A percentile compares a stretch with the other conserved stretches of the same genome.
These are phyloP conservation scores for Chlorella sorokiniana DNA, from an alignment of 139 green algal genomes.

Conservation along the genomic window DNA sequence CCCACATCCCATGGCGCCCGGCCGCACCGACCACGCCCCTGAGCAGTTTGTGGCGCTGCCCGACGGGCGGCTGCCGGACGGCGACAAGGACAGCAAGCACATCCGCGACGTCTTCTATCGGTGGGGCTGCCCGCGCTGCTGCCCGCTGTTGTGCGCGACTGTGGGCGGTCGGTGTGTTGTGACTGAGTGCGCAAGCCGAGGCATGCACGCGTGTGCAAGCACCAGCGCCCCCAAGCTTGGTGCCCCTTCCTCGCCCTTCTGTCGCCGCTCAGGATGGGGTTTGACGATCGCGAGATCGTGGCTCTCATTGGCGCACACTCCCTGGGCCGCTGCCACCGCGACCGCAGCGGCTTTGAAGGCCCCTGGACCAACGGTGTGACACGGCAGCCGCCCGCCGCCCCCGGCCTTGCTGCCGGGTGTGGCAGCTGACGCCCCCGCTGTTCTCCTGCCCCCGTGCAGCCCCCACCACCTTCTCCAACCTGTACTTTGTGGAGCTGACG, in stretches of 20 bases:
- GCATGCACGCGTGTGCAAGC: background rate
- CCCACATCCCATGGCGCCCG: conserved; percentile 74
- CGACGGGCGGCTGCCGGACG: conserved; percentile 85
- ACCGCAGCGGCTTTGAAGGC: conserved; percentile 75
- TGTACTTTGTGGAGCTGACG: conserved; percentile 80
- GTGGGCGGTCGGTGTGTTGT: background rate
- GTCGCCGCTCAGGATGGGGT: conserved; percentile 72
- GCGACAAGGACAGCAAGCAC: conserved; percentile 64
- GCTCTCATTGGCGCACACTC: conserved; percentile 85
- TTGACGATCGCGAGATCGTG: conserved; percentile 82
- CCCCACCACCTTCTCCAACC: conserved; percentile 87
- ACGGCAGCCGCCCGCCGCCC: background rate
- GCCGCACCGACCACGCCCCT: conserved; percentile 63
- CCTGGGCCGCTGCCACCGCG: conserved; percentile 86
- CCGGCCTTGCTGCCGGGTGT: background rate
- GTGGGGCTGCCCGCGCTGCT: background rate
- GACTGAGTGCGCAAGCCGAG: background rate
- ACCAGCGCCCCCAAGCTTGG: background rate
- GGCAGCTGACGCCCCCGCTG: background rate
- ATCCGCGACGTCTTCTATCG: conserved; percentile 86
- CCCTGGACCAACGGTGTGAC: conserved; percentile 51
- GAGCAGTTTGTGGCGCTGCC: conserved; percentile 57
- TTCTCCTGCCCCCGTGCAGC: conserved; percentile 26
- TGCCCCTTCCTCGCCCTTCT: background rate
- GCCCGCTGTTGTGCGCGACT: background rate